Percentiles rank a stretch among this genome's conserved stretches.
phyloP scores from a whole-genome alignment of 2,329 filamentous ascomycete species.

The Bipolaris bicolor region DNA sequence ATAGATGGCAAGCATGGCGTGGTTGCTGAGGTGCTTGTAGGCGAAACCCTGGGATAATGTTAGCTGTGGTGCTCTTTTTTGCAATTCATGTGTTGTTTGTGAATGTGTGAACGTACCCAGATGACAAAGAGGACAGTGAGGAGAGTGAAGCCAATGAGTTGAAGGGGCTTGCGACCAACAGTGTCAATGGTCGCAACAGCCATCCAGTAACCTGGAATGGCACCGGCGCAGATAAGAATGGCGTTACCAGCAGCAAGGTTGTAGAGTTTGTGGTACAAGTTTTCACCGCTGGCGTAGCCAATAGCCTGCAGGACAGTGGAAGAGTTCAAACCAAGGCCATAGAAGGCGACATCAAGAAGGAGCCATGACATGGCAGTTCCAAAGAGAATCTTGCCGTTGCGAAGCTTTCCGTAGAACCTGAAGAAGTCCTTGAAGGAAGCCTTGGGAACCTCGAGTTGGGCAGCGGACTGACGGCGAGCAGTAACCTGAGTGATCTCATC shows the following conservation, averaged over 20 bases:
- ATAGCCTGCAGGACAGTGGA: slow-evolving; percentile 73
- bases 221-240: slow-evolving; percentile 77
- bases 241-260: slow-evolving; percentile 80
- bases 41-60: slow-evolving; percentile 32
- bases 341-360: slow-evolving; percentile 64
- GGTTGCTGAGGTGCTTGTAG: slow-evolving; percentile 43
- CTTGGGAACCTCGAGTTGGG: slow-evolving; percentile 68
- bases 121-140: slow-evolving; percentile 46
- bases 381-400: slow-evolving; percentile 73
- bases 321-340: slow-evolving; percentile 73
- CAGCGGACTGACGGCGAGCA: slow-evolving; percentile 60
- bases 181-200: slow-evolving; percentile 65
- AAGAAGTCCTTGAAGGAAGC: slow-evolving; percentile 75
- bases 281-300: slow-evolving; percentile 67
- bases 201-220: slow-evolving; percentile 80
- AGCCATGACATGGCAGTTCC: slow-evolving; percentile 83
- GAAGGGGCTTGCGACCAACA: slow-evolving; percentile 61
- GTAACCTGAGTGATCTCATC: slow-evolving; percentile 71
- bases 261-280: slow-evolving; percentile 72
- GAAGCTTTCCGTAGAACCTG: slow-evolving; percentile 72
- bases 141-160: slow-evolving; percentile 41
- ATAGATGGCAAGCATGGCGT: slow-evolving; percentile 55
- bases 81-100: neutral
- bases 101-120: slow-evolving; percentile 25
- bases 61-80: neutral